Conservation (phyloP, 2,329 filamentous ascomycete species). For the Fusarium sp. region DNA sequence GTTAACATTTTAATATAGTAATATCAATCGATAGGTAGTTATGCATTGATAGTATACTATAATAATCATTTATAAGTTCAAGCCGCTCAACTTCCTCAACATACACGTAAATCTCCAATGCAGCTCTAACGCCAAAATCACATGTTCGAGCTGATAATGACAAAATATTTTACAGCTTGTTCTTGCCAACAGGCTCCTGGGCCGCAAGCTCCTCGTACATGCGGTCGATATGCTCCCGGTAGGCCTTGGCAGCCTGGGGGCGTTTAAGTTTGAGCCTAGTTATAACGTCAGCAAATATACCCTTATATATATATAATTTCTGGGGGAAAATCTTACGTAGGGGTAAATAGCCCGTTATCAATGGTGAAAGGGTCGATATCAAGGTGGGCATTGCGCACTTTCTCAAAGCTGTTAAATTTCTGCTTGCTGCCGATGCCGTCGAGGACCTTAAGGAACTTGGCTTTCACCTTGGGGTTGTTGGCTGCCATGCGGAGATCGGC, state of each 20-base stretch:
- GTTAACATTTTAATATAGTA: background rate
- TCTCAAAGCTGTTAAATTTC: constrained; percentile 94
- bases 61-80: constrained; percentile 24
- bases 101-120: constrained; percentile 2
- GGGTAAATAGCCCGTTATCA: constrained; percentile 89
- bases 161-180: constrained; percentile 40
- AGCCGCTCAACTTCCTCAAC: constrained; percentile 13
- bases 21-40: background rate
- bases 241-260: constrained; percentile 65
- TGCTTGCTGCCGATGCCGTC: constrained; percentile 81
- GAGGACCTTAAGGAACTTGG: constrained; percentile 81
- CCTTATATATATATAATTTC: background rate
- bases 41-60: constrained; percentile 2
- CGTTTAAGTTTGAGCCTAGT: constrained; percentile 70
- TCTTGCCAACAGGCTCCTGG: constrained; percentile 27
- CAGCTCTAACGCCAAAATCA: constrained; percentile 13
- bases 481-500: constrained; percentile 75
- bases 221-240: constrained; percentile 62
- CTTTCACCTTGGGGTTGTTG: constrained; percentile 75
- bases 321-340: constrained; percentile 76
- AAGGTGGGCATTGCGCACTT: constrained; percentile 78
- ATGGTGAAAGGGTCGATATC: constrained; percentile 91
- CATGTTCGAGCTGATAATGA: background rate
- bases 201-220: constrained; percentile 65
- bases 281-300: constrained; percentile 17